A percentile compares a stretch with the other conserved stretches of the same genome.
phyloP scores from a whole-genome alignment of 163 green algal species.

The Coccomyxa subellipsoidea region DNA sequence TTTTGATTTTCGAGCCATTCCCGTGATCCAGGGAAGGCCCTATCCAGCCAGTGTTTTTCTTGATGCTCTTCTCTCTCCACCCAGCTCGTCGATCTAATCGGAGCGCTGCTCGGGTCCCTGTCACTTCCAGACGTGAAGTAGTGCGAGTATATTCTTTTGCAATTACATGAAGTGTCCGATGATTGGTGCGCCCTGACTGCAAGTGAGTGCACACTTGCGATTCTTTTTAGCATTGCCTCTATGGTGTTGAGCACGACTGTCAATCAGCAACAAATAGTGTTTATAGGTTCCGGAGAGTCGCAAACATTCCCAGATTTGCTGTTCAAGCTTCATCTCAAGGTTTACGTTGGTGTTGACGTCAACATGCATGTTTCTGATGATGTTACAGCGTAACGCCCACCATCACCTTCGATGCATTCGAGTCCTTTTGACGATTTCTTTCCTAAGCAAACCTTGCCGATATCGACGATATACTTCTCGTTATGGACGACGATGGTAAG shows the following conservation, averaged over 20 bases:
- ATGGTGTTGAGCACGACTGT: no score
- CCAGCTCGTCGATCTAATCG: not conserved
- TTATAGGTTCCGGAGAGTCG: no score
- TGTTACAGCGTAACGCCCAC: no score
- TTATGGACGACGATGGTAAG: not conserved
- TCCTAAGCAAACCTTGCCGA: no score
- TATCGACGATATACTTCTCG: no score
- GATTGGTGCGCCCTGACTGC: not conserved
- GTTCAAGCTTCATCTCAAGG: no score
- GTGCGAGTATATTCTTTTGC: not conserved
- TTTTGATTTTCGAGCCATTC: conserved; percentile 13
- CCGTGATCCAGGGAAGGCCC: conserved; percentile 1
- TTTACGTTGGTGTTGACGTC: no score
- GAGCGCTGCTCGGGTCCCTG: not conserved
- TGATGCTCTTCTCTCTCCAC: not conserved
- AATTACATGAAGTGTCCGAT: not conserved
- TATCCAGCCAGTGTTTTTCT: conserved; percentile 6
- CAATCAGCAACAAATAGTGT: no score
- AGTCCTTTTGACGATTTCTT: no score
- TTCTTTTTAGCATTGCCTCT: not conserved
- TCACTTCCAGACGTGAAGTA: not conserved
- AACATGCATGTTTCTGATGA: no score
- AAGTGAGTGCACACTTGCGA: not conserved
- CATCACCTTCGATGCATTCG: no score
- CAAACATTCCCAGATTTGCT: no score